Evolutionary conservation across 768 basidiomycete species (phyloP).

Genomic region (Suillus tomentosus): DNA sequence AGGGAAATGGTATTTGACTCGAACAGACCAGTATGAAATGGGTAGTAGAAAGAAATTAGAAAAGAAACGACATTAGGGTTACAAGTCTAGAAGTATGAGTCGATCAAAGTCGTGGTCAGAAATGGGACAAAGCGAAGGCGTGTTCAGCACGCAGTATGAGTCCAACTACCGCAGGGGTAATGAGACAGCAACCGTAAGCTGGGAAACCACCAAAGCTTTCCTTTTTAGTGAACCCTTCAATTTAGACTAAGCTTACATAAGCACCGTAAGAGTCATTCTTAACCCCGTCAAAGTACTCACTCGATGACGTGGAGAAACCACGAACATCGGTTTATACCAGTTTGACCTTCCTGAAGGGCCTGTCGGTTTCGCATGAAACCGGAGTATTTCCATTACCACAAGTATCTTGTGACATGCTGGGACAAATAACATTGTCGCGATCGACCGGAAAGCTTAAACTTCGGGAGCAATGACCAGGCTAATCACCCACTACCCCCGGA

Average conservation of each 20-base stretch:
- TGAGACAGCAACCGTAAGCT: constrained; percentile 9
- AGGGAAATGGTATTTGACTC: constrained; percentile 19
- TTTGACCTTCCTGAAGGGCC: neutral
- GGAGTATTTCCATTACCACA: neutral
- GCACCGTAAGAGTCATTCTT: neutral
- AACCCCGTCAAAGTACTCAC: too few relatives aligned
- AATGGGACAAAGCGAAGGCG: constrained; percentile 3
- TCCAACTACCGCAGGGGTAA: constrained; percentile 10
- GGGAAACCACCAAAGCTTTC: constrained; percentile 8
- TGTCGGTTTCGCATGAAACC: neutral
- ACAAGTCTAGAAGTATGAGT: constrained; percentile 22
- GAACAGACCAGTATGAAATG: constrained; percentile 20
- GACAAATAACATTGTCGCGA: too few relatives aligned
- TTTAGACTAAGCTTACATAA: neutral
- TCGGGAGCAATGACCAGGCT: neutral
- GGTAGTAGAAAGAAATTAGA: constrained; percentile 31
- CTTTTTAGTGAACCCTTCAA: neutral
- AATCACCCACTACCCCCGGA: neutral
- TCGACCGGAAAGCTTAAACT: neutral
- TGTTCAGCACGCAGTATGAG: constrained; percentile 10
- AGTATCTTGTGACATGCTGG: too few relatives aligned
- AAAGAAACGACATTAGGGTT: constrained; percentile 32
- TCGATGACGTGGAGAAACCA: neutral
- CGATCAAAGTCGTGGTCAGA: constrained; percentile 4
- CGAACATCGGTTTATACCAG: neutral